These are phyloP conservation scores for Hypomyces rosellus DNA, from an alignment of 2,329 filamentous ascomycete species.

Conservation along the genomic window DNA sequence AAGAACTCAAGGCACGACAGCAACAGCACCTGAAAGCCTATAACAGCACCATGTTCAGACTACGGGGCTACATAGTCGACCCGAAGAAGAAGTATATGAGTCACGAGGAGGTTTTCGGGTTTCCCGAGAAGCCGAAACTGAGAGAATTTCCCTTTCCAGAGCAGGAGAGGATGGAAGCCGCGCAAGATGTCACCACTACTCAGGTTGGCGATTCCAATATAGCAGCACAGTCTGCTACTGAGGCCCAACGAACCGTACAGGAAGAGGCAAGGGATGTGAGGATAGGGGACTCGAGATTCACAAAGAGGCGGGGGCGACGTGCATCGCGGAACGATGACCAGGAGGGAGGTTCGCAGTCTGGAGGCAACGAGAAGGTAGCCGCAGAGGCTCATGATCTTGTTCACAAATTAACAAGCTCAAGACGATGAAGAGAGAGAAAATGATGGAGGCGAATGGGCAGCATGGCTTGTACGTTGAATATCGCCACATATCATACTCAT, in stretches of 20 bases:
- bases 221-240: neutral
- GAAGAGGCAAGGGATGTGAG: neutral
- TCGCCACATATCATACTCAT: neutral
- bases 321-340: neutral
- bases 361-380: conserved; percentile 4
- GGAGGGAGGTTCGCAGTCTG: neutral
- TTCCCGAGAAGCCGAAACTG: conserved; percentile 14
- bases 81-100: conserved; percentile 24
- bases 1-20: conserved; percentile 20
- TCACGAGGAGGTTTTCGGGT: conserved; percentile 24
- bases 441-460: neutral
- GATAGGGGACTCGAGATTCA: conserved; percentile 3
- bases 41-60: conserved; percentile 20
- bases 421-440: neutral
- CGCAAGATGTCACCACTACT: neutral
- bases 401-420: conserved; percentile 6
- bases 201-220: neutral
- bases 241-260: neutral
- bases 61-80: conserved; percentile 22
- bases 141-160: conserved; percentile 2
- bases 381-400: conserved; percentile 10
- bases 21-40: conserved; percentile 22
- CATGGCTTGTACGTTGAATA: neutral
- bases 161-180: neutral
- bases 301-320: neutral